phyloP scores from a whole-genome alignment of 345 rosid genomes.

The Kandelia obovata region DNA sequence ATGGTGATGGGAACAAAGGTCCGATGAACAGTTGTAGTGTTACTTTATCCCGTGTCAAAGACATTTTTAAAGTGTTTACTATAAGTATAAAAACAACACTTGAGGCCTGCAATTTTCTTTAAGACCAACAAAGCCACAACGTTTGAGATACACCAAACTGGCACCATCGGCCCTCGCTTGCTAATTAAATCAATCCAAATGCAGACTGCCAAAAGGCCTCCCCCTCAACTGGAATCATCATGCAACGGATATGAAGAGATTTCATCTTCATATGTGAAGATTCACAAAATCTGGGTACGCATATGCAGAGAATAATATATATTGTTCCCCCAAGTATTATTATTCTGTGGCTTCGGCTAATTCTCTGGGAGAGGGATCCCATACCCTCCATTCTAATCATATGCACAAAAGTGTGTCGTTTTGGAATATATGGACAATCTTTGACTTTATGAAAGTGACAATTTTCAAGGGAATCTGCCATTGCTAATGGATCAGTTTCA shows the following conservation, averaged over 20 bases:
- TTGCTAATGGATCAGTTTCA: background rate
- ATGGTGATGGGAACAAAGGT: no score
- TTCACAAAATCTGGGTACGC: conserved; percentile 9
- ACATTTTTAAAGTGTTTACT: no score
- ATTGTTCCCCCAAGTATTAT: conserved; percentile 16
- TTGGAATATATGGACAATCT: conserved; percentile 14
- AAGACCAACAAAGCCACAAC: no score
- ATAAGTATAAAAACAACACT: no score
- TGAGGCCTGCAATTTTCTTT: no score
- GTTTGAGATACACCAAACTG: no score
- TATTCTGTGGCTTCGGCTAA: conserved; percentile 3
- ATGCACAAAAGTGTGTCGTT: conserved; percentile 20
- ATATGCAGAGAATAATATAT: conserved; percentile 27
- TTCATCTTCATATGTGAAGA: background rate
- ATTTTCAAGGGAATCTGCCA: conserved; percentile 2
- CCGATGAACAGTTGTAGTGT: no score
- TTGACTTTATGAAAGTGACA: conserved; percentile 28
- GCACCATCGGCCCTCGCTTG: no score
- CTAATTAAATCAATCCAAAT: no score
- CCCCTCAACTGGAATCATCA: background rate
- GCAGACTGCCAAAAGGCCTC: no score
- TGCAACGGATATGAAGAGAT: background rate
- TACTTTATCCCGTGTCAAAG: no score
- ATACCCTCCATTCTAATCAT: conserved; percentile 17
- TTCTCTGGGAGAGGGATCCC: conserved; percentile 15